Base-by-base conservation (phyloP, 1,284 basidiomycete genomes). In the Agroathelia rolfsii region DNA sequence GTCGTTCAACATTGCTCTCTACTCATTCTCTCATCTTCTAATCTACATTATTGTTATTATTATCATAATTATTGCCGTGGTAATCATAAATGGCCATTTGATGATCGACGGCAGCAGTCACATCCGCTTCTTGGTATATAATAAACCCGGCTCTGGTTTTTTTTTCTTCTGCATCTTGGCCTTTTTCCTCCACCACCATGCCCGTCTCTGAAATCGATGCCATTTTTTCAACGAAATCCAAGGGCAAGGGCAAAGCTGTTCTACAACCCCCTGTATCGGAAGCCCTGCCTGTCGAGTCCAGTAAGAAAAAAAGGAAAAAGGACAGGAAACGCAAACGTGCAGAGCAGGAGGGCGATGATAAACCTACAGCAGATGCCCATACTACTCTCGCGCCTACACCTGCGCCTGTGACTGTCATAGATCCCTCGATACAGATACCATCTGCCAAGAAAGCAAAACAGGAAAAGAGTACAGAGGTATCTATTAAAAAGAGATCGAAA, bases 171-270 rank as follows among this genome's bases (percentile, higher is more conserved):
- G 24, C 16, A 20, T 27, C 34, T n/a, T n/a, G 43, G 29, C 26
- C 4, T 27, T 22, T 26, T 37, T 37, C 26, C 31, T 33, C 30
- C n/a, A 40, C 40, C 28, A 29, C 32, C 46, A 60, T 62, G 58
- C 40, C 56, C 44, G 64, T 62, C 59, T 76, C 76, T 28, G 81
- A 85, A 66, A 85, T 85, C 53, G 82, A 85, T 65, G 71, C 70
- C 48, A 85, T 85, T 47, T 85, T 85, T 55, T 64, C 80, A 24
- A 61, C 64, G 41, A 76, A 74, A 43, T 54, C 56, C 42, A 61
- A 64, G 44, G 37, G 40, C 34, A 52, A 54, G 43, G 39, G 44
- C 37, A 39, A 34, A 28, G 41, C 36, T 15, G 27, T 33, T 3
- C 28, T 39, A 4, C 32, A 48, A 18, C 39, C 52, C 35, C 36